Evolutionary conservation across 1,284 basidiomycete species (phyloP), one percentile per base, ranked within the genome.

Genomic region (Hymenochaete sp.): DNA sequence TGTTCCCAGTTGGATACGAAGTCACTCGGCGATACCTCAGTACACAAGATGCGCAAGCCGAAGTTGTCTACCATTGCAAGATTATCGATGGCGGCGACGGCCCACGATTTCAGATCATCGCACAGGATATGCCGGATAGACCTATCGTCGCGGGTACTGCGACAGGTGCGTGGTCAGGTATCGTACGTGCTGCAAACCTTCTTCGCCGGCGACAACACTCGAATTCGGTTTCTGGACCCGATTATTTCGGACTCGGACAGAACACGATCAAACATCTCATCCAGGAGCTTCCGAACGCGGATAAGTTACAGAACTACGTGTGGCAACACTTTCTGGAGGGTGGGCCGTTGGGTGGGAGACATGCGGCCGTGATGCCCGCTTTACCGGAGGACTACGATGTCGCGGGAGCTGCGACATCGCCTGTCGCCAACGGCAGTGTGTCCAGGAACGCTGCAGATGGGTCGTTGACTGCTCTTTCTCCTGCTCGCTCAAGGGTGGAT

Each of bases 191-290:
- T 36, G 85, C 85, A 0, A 88, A 88, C 56, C 70, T 73, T 35
- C 77, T 88, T 49, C 74, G 84, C 40, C 79, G 82, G 57, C 70
- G 82, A 18, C 80, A 83, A 52, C 85, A 87, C 56, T 82, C 79
- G 33, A 88, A 88, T 59, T 84, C 81, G 7, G 83, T 88, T 10
- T 88, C 85, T 2, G 85, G 84, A 0, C 85, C 84, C 8, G 85
- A 88, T 62, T 87, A 88, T 60, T 88, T 85, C 57, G 86, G 86
- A 5, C 67, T 89, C 8, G 81, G 82, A 3, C 82, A 87, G 61
- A 87, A 87, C 57, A 82, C 82, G 7, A 86, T 89, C 66, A 88
- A 88, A 62, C 82, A 85, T 56, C 71, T 89, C 39, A 84, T 89
- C 19, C 85, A 89, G 60, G 79, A 86, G 60, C 67, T 89, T 22